Conservation (phyloP, 2,329 filamentous ascomycete genomes). For the Ophiobolus disseminans region DNA sequence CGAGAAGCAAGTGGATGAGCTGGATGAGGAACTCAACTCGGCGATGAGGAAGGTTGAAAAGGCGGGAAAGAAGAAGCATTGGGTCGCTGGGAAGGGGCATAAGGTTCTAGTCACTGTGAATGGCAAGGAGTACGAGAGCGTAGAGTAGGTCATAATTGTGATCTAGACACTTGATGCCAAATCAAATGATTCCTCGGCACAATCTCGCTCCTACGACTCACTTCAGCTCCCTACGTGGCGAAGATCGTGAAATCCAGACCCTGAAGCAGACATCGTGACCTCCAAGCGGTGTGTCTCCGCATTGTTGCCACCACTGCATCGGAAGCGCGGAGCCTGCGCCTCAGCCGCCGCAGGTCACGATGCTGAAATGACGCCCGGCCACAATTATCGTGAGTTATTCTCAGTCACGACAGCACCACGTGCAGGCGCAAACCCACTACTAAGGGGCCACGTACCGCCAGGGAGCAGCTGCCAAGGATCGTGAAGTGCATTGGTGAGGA, state of each 20-base stretch:
- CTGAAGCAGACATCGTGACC: conserved; percentile 31
- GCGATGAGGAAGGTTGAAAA: conserved; percentile 44
- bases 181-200: background rate
- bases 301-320: conserved; percentile 11
- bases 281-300: conserved; percentile 34
- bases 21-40: conserved; percentile 42
- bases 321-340: conserved; percentile 15
- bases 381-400: conserved; percentile 13
- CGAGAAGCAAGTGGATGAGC: conserved; percentile 30
- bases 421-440: conserved; percentile 29
- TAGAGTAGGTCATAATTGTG: conserved; percentile 12
- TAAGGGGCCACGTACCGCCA: conserved; percentile 35
- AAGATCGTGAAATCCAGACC: conserved; percentile 24
- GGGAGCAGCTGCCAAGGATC: conserved; percentile 36
- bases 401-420: conserved; percentile 35
- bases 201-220: conserved; percentile 5
- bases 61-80: conserved; percentile 51
- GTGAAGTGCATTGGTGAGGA: conserved; percentile 29
- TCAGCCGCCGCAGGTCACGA: conserved; percentile 24
- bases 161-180: background rate
- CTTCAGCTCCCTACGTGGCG: conserved; percentile 17
- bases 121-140: conserved; percentile 28
- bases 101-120: conserved; percentile 40
- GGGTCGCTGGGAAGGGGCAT: conserved; percentile 39
- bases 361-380: conserved; percentile 13